These are phyloP conservation scores for Candida coleopterorum DNA, from an alignment of 805 yeast genomes.

Conservation along the genomic window DNA sequence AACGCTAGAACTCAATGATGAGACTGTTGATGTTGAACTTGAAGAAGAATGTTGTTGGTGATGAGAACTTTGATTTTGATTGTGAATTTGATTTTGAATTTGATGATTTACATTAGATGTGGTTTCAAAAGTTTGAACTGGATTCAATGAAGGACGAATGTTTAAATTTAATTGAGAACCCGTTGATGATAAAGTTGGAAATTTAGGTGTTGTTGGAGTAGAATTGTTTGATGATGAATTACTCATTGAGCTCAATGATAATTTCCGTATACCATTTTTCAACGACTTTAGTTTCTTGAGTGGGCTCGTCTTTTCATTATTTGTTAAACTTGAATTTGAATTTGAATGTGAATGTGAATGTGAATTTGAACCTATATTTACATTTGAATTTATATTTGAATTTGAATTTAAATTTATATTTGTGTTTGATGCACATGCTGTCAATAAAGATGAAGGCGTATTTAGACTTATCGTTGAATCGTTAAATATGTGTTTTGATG, in stretches of 20 bases:
- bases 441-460: not conserved
- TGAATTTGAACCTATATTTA: too few species aligned
- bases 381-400: too few species aligned
- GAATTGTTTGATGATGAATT: not conserved
- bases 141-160: slow-evolving; percentile 2
- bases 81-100: not conserved
- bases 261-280: slow-evolving; percentile 35
- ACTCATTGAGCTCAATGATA: slow-evolving; percentile 19
- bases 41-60: slow-evolving; percentile 10
- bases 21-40: slow-evolving; percentile 4
- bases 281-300: slow-evolving; percentile 33
- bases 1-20: slow-evolving; percentile 2
- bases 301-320: slow-evolving; percentile 15
- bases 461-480: slow-evolving; percentile 2
- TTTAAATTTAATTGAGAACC: not conserved
- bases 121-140: not conserved
- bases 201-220: slow-evolving; percentile 7
- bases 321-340: not conserved
- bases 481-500: slow-evolving; percentile 1
- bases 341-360: too few species aligned
- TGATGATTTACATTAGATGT: not conserved
- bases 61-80: slow-evolving; percentile 7
- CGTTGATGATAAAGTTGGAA: not conserved
- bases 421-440: not conserved
- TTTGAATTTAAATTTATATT: too few species aligned